phyloP scores from a whole-genome alignment of 177 flowering plant genomes.

The Telopea speciosissima region DNA sequence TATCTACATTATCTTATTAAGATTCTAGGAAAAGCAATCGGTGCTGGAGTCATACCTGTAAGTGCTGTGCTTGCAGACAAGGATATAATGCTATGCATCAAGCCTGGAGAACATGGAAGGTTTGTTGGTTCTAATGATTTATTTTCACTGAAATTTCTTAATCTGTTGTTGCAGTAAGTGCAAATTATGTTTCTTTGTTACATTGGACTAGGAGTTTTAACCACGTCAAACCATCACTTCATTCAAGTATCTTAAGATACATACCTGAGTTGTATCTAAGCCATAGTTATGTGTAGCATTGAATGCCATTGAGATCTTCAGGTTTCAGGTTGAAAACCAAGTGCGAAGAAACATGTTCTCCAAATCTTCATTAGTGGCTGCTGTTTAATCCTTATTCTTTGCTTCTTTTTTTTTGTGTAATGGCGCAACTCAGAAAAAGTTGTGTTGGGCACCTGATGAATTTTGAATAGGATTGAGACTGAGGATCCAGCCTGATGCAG shows the following conservation, averaged over 20 bases:
- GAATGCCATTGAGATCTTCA: no score
- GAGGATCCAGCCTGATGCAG: no score
- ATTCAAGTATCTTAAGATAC: no score
- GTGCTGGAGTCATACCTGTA: slow-evolving; percentile 92
- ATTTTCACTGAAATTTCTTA: neutral
- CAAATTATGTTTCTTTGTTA: neutral
- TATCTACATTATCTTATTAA: slow-evolving; percentile 1
- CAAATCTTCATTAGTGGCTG: neutral
- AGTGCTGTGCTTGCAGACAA: slow-evolving; percentile 96
- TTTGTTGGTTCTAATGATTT: slow-evolving; percentile 16
- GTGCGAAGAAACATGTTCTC: neutral
- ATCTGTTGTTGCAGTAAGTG: no score
- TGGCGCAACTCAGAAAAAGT: no score
- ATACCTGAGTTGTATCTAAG: neutral
- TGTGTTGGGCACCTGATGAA: no score
- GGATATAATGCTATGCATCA: slow-evolving; percentile 89
- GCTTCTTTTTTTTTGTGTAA: no score
- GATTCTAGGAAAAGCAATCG: slow-evolving; percentile 86
- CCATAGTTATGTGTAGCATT: neutral
- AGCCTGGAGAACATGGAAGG: slow-evolving; percentile 99
- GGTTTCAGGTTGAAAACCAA: neutral
- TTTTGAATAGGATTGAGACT: no score
- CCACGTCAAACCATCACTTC: neutral
- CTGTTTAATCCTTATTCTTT: neutral
- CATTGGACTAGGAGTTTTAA: neutral